Evolutionary conservation across 2,329 filamentous ascomycete genomes (phyloP).

Genomic region (Whalleya microplaca): DNA sequence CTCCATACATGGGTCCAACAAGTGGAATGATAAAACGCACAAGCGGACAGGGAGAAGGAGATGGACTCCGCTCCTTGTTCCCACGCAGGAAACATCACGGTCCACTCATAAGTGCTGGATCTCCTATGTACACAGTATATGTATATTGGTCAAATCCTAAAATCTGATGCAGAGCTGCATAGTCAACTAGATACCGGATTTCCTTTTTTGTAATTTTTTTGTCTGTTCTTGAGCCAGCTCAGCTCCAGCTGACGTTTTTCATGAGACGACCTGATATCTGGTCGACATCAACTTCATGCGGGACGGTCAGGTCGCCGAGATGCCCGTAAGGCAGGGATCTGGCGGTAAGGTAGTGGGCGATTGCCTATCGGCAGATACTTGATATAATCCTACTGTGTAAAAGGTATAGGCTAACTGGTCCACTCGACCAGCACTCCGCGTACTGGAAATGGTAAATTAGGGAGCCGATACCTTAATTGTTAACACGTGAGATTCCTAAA

Average conservation of each 20-base stretch:
- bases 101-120: too few relatives aligned
- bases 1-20: background rate
- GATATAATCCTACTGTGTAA: background rate
- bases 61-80: background rate
- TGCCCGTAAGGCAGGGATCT: constrained; percentile 2
- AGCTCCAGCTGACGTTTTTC: constrained; percentile 14
- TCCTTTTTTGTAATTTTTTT: background rate
- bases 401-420: background rate
- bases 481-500: constrained; percentile 9
- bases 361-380: background rate
- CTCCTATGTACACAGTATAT: background rate
- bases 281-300: constrained; percentile 12
- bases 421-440: background rate
- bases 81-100: background rate
- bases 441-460: constrained; percentile 18
- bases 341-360: background rate
- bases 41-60: background rate
- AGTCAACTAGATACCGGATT: too few relatives aligned
- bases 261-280: constrained; percentile 19
- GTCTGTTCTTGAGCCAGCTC: constrained; percentile 14
- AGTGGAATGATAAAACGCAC: background rate
- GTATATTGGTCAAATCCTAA: too few relatives aligned
- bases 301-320: constrained; percentile 16
- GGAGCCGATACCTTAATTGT: constrained; percentile 4
- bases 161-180: too few relatives aligned